Evolutionary conservation across 202 grass and related monocot genomes (phyloP).

Genomic region (Panicum hallii): DNA sequence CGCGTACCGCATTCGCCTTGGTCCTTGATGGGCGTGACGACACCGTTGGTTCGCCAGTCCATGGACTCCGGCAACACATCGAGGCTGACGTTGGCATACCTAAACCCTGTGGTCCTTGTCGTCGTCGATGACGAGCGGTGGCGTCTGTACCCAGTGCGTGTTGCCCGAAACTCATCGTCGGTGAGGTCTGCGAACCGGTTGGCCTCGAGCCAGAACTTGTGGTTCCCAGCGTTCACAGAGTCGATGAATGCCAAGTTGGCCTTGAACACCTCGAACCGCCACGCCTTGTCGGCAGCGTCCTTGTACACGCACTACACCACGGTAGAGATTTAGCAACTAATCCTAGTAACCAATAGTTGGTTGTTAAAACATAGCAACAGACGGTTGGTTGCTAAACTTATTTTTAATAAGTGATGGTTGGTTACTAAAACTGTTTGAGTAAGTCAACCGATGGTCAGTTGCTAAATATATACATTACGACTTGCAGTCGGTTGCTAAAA

Average conservation of each 20-base stretch:
- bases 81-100: constrained; percentile 29
- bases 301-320: constrained; percentile 49
- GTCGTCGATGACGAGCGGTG: no score
- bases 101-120: background rate
- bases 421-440: no score
- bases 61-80: background rate
- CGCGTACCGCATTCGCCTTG: constrained; percentile 34
- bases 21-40: constrained; percentile 36
- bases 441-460: no score
- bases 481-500: no score
- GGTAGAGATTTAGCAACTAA: no score
- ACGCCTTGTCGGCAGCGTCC: constrained; percentile 53
- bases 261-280: constrained; percentile 51
- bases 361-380: no score
- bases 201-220: constrained; percentile 46
- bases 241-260: constrained; percentile 54
- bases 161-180: constrained; percentile 49
- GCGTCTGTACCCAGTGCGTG: background rate
- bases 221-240: constrained; percentile 40
- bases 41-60: constrained; percentile 25
- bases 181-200: constrained; percentile 61
- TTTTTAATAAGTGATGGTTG: no score
- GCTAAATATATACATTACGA: no score
- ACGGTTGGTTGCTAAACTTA: no score
- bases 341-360: no score